Conservation (phyloP, 2,329 filamentous ascomycete genomes). For the Aspergillus proliferans region DNA sequence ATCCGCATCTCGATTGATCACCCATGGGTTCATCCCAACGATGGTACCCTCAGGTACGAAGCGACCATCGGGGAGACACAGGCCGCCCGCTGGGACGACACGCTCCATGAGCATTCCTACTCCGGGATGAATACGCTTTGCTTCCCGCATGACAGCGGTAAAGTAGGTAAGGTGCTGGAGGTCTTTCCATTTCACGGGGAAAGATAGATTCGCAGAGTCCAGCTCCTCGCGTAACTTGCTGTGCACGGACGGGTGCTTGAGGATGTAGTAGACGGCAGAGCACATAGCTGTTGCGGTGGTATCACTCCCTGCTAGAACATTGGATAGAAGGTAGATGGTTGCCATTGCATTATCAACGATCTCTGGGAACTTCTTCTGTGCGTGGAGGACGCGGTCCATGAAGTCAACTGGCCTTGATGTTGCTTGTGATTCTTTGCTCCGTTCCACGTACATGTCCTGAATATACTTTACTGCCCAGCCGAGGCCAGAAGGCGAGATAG, state of each 20-base stretch:
- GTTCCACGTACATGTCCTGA: background rate
- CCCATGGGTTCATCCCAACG: slow-evolving; percentile 62
- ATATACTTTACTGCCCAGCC: background rate
- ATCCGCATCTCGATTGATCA: slow-evolving; percentile 61
- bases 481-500: background rate
- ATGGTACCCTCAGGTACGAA: slow-evolving; percentile 20
- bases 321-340: slow-evolving; percentile 15
- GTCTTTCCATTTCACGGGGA: slow-evolving; percentile 5
- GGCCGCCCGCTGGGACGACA: background rate
- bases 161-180: slow-evolving; percentile 5
- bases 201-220: slow-evolving; percentile 7
- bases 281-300: slow-evolving; percentile 29
- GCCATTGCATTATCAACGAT: slow-evolving; percentile 10
- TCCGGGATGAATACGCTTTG: slow-evolving; percentile 10
- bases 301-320: slow-evolving; percentile 27
- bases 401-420: slow-evolving; percentile 7
- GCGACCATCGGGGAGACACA: slow-evolving; percentile 14
- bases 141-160: slow-evolving; percentile 9
- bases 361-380: slow-evolving; percentile 12
- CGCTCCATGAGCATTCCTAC: background rate
- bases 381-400: slow-evolving; percentile 13
- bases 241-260: slow-evolving; percentile 18
- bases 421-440: background rate
- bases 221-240: slow-evolving; percentile 21
- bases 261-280: slow-evolving; percentile 26